A percentile compares a stretch with the other conserved stretches of the same genome.
These are phyloP conservation scores for Russula abietina DNA, from an alignment of 768 basidiomycete species.

Conservation along the genomic window DNA sequence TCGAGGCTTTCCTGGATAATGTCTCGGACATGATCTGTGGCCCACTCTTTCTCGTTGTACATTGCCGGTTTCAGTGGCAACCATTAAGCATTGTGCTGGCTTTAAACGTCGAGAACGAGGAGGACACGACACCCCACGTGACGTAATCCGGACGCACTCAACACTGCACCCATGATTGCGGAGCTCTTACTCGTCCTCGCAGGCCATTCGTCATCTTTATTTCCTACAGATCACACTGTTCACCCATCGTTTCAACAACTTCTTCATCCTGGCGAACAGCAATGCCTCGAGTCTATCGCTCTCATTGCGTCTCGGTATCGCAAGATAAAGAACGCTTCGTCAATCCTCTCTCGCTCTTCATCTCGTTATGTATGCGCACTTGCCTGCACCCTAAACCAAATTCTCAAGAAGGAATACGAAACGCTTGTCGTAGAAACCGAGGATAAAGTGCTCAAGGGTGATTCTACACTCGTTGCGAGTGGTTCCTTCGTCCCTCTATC, in stretches of 20 bases:
- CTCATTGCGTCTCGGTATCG: conserved; percentile 70
- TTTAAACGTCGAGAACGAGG: neutral
- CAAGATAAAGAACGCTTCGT: conserved; percentile 56
- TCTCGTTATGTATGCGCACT: conserved; percentile 79
- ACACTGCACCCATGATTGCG: conserved; percentile 60
- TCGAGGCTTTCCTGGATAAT: neutral
- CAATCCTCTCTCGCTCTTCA: conserved; percentile 45
- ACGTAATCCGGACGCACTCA: neutral
- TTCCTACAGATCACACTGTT: conserved; percentile 52
- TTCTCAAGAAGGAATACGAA: conserved; percentile 78
- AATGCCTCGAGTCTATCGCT: conserved; percentile 75
- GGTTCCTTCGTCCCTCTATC: conserved; percentile 84
- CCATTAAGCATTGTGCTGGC: neutral
- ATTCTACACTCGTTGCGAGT: conserved; percentile 69
- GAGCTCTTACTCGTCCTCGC: conserved; percentile 83
- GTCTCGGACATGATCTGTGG: neutral
- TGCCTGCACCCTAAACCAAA: conserved; percentile 63
- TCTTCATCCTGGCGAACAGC: conserved; percentile 84
- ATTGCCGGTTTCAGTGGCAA: neutral
- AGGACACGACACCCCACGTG: conserved; percentile 5
- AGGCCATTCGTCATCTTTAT: conserved; percentile 83
- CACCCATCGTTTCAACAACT: conserved; percentile 62
- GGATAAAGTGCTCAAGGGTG: conserved; percentile 67
- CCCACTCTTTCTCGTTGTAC: conserved; percentile 9
- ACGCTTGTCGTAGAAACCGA: conserved; percentile 74